A percentile compares a stretch with the other conserved stretches of the same genome.
phyloP scores from a whole-genome alignment of 345 rosid genomes.

The Camelina hispida region DNA sequence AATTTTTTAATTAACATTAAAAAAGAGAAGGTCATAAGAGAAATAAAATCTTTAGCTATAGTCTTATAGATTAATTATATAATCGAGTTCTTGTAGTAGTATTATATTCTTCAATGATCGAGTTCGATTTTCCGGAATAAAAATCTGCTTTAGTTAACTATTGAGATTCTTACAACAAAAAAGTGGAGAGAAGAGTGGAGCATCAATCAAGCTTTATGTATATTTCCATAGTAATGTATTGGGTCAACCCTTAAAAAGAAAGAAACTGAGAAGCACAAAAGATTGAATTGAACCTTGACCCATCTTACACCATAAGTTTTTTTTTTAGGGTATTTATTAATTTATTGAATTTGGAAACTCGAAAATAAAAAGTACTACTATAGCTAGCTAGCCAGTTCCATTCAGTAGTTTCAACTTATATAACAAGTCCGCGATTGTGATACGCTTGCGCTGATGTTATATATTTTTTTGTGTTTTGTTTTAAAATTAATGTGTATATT shows the following conservation, averaged over 20 bases:
- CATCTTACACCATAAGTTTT: conserved; percentile 27
- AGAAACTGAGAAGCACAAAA: conserved; percentile 33
- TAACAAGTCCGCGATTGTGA: neutral
- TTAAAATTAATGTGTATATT: too few relatives aligned
- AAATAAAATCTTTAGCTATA: neutral
- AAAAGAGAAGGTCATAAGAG: neutral
- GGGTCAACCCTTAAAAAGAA: conserved; percentile 43
- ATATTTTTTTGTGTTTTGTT: too few relatives aligned
- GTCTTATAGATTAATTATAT: neutral
- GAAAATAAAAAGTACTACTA: neutral
- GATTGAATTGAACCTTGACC: conserved; percentile 39
- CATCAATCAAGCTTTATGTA: conserved; percentile 35
- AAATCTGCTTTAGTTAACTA: conserved; percentile 36
- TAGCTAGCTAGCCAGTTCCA: neutral
- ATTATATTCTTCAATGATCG: neutral
- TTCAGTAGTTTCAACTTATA: conserved; percentile 7
- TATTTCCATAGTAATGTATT: neutral
- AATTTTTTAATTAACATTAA: too few relatives aligned
- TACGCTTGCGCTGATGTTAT: too few relatives aligned
- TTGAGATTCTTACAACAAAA: conserved; percentile 36
- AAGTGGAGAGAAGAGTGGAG: conserved; percentile 40
- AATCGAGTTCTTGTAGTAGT: too few relatives aligned
- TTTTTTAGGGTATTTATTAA: conserved; percentile 30
- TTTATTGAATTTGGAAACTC: neutral
- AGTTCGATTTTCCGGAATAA: conserved; percentile 28